Base-by-base conservation (phyloP, 164 flowering plant genomes). In the Litsea cubeba region DNA sequence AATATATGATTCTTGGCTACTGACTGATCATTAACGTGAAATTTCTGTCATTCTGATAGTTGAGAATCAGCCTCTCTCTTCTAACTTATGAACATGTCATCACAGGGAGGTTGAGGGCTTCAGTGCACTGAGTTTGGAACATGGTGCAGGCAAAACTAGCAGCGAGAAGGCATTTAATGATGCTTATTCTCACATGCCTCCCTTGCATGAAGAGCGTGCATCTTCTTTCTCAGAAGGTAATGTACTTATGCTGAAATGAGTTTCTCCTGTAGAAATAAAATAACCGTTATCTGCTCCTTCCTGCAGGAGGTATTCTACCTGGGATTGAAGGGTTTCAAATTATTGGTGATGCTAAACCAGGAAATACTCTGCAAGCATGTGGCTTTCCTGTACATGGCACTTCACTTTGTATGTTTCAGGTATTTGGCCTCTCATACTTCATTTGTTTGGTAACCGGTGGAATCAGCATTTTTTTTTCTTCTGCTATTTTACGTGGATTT, bases 391-490 rank as follows among this genome's bases (percentile, higher is more conserved):
- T 88, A 23, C 86, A 89, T 24, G 97, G 98, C 68, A 93, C 97
- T 77, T 84, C 97, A 75, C 91, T 91, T 68, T 95, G 99, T 76
- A 92, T 95, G 85, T 95, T 95, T 84, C 96, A 95, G 95, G 97
- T 95, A 77, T 76, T 49, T 71, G 4, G 5, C 46, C 49, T 62
- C 54, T 23, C 40, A 57, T 65, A 63, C 32, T 35, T 66, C 17
- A 17, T 68, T 14, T 54, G 58, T 24, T n/a, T n/a, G 22, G 64
- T 14, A 40, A 6, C 54, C 10, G 8, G 28, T 28, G 22, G n/a
- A 30, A 66, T 30, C 71, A 40, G 15, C 63, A 8, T 17, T 67
- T 71, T 63, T 67, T 15, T 57, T 18, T 24, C 60, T 35, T 35
- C 46, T 40, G 46, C 10, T 62, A 49, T 26, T 25, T 14, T 11